Evolutionary conservation across 2,329 filamentous ascomycete species (phyloP).

Genomic region (Lecanicillium sp.): DNA sequence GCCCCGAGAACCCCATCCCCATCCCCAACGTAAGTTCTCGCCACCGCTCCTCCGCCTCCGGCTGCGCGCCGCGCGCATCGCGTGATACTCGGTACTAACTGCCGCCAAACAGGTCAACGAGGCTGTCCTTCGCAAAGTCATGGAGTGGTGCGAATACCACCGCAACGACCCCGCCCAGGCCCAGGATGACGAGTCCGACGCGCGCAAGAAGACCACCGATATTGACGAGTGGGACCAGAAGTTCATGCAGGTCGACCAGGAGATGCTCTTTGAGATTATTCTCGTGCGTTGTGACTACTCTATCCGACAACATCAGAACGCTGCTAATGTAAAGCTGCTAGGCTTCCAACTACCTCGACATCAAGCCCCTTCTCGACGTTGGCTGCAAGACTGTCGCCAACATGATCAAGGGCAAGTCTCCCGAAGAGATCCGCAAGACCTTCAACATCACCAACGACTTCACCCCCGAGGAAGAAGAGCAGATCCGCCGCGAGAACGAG

Average conservation of each 20-base stretch:
- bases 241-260: slow-evolving; percentile 99
- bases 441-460: slow-evolving; percentile 99
- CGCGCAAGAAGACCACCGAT: slow-evolving; percentile 95
- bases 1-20: slow-evolving; percentile 64
- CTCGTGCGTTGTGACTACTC: slow-evolving; percentile 54
- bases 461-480: slow-evolving; percentile 96
- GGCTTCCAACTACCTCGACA: slow-evolving; percentile 98
- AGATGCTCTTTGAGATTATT: slow-evolving; percentile 99
- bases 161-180: slow-evolving; percentile 77
- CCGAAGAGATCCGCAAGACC: slow-evolving; percentile 97
- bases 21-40: slow-evolving; percentile 67
- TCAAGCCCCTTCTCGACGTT: slow-evolving; percentile 95
- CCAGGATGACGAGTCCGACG: slow-evolving; percentile 85
- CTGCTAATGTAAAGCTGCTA: slow-evolving; percentile 28
- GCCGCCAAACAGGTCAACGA: slow-evolving; percentile 66
- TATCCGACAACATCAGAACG: neutral
- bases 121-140: slow-evolving; percentile 86
- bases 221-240: slow-evolving; percentile 99
- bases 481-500: slow-evolving; percentile 88
- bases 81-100: slow-evolving; percentile 5
- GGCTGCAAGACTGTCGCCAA: slow-evolving; percentile 99
- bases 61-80: neutral
- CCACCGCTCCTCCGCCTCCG: neutral
- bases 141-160: slow-evolving; percentile 98
- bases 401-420: slow-evolving; percentile 99